Percentiles rank a stretch among this genome's conserved stretches.
phyloP scores from a whole-genome alignment of 768 basidiomycete genomes.

The Suillus subaureus region DNA sequence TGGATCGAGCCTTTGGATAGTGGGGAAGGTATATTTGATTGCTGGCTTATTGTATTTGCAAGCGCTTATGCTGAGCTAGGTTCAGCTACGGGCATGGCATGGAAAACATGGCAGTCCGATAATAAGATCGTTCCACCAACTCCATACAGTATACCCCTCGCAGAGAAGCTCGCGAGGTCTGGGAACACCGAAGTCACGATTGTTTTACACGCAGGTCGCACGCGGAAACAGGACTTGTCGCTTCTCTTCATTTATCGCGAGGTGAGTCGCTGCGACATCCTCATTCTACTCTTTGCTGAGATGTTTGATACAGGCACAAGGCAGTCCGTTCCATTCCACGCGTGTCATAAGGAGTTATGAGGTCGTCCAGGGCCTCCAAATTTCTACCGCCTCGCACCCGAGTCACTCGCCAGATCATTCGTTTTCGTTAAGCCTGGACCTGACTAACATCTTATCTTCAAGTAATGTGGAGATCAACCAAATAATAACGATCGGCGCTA shows the following conservation, averaged over 20 bases:
- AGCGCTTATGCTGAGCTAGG: slow-evolving; percentile 11
- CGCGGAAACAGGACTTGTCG: slow-evolving; percentile 53
- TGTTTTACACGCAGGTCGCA: slow-evolving; percentile 50
- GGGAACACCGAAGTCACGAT: slow-evolving; percentile 54
- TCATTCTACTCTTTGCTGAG: slow-evolving; percentile 5
- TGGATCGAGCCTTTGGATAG: slow-evolving; percentile 44
- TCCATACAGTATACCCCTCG: slow-evolving; percentile 51
- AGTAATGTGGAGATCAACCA: slow-evolving; percentile 53
- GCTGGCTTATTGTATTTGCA: neutral
- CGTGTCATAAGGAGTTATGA: slow-evolving; percentile 57
- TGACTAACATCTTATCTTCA: slow-evolving; percentile 52
- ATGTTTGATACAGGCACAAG: slow-evolving; percentile 41
- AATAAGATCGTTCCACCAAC: slow-evolving; percentile 54
- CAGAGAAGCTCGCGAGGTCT: slow-evolving; percentile 44
- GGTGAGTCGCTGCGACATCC: slow-evolving; percentile 34
- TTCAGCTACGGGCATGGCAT: slow-evolving; percentile 16
- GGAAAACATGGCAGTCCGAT: slow-evolving; percentile 45
- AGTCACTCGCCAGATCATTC: slow-evolving; percentile 47
- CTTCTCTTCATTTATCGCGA: slow-evolving; percentile 71
- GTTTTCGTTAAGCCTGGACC: slow-evolving; percentile 57
- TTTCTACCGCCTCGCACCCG: slow-evolving; percentile 54
- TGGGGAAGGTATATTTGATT: slow-evolving; percentile 19
- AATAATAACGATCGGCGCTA: slow-evolving; percentile 65
- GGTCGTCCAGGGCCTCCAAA: slow-evolving; percentile 59
- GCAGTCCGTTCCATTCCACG: slow-evolving; percentile 57